Conservation (phyloP, 306 rosid genomes). For the Canavalia ensiformis region DNA sequence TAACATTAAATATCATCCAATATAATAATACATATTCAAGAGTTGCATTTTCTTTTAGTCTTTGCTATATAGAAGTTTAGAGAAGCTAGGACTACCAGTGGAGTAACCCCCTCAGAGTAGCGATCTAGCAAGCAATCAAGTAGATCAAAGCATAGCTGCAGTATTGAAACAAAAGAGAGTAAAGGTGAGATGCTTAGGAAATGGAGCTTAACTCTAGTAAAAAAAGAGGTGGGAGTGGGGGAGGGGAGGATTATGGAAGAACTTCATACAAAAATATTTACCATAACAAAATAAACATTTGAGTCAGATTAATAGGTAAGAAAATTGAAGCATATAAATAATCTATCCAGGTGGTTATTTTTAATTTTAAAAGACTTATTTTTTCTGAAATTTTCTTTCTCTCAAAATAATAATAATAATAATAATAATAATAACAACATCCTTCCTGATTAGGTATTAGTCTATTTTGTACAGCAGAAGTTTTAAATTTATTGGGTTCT, state of each 20-base stretch:
- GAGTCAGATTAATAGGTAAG: background rate
- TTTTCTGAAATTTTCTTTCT: constrained; percentile 8
- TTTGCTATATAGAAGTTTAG: constrained; percentile 43
- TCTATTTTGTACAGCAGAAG: constrained; percentile 36
- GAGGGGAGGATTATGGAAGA: constrained; percentile 13
- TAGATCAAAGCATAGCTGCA: constrained; percentile 95
- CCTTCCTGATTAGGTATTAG: constrained; percentile 21
- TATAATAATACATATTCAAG: constrained; percentile 19
- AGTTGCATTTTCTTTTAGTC: constrained; percentile 7
- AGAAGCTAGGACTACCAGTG: constrained; percentile 71
- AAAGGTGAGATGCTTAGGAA: constrained; percentile 37
- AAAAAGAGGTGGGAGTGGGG: background rate
- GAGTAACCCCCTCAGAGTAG: constrained; percentile 66
- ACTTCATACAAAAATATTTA: constrained; percentile 32
- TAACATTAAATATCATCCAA: constrained; percentile 16
- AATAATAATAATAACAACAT: too few species aligned
- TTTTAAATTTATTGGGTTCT: constrained; percentile 30
- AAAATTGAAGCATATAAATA: constrained; percentile 9
- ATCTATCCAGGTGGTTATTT: background rate
- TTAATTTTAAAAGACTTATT: constrained; percentile 7
- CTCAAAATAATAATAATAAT: background rate
- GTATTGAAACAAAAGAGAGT: constrained; percentile 46
- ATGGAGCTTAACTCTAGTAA: constrained; percentile 32
- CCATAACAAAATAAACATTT: background rate
- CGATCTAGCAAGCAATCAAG: constrained; percentile 73